Evolutionary conservation across 495 filamentous ascomycete species (phyloP).

Genomic region (Podospora comata): DNA sequence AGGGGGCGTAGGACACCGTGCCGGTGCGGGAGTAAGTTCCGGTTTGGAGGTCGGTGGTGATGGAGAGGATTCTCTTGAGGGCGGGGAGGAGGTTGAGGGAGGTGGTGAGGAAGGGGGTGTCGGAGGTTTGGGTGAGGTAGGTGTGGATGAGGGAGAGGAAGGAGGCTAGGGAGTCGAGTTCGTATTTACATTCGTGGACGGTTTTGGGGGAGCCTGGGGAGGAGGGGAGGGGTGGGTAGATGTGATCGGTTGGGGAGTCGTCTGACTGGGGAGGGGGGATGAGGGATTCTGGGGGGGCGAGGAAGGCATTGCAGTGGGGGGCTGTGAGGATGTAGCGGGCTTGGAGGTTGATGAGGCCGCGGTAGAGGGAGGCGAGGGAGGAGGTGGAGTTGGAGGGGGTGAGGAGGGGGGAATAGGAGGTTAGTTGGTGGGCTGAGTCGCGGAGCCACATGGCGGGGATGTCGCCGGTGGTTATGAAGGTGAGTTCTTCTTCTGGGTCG

Average conservation of each 20-base stretch:
- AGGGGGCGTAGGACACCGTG: conserved; percentile 48
- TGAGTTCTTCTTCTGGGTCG: conserved; percentile 44
- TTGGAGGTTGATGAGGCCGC: conserved; percentile 65
- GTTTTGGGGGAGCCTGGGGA: conserved; percentile 13
- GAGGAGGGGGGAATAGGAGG: conserved; percentile 58
- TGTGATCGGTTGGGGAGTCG: conserved; percentile 14
- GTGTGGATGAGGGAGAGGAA: conserved; percentile 58
- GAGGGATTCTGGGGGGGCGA: conserved; percentile 54
- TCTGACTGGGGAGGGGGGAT: conserved; percentile 39
- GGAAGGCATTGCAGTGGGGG: conserved; percentile 65
- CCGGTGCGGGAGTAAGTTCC: neutral
- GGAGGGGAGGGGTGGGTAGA: conserved; percentile 11
- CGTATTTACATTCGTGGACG: conserved; percentile 58
- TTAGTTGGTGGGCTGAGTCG: conserved; percentile 65
- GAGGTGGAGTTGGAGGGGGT: conserved; percentile 42
- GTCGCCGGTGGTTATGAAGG: conserved; percentile 56
- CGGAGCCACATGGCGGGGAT: conserved; percentile 76
- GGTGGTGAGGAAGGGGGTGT: conserved; percentile 54
- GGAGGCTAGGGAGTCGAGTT: conserved; percentile 63
- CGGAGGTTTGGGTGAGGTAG: conserved; percentile 57
- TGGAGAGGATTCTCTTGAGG: conserved; percentile 48
- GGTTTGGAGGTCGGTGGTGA: conserved; percentile 45
- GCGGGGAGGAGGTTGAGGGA: conserved; percentile 51
- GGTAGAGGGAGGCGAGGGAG: conserved; percentile 57
- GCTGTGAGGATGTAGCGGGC: conserved; percentile 56